Evolutionary conservation across 2,329 filamentous ascomycete genomes (phyloP), one percentile per base, ranked within the genome.

Genomic region (Colletotrichum coccodes): DNA sequence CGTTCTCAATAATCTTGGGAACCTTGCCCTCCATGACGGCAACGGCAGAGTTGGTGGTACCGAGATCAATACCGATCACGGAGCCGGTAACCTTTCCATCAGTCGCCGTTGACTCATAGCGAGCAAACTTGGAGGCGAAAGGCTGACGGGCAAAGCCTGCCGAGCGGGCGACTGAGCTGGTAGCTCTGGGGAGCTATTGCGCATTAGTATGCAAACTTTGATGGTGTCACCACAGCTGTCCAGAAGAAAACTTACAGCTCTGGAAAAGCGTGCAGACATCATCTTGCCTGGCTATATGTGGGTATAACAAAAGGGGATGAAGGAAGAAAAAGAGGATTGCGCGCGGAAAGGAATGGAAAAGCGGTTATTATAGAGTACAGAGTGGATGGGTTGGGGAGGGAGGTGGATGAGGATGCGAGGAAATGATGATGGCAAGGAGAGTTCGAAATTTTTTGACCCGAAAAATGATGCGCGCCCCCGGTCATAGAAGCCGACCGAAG

Each of bases 31-130:
- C 95, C 95, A 98, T 97, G 73, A 98, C 87, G 78, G 95, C 95
- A 71, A 98, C 95, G 65, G 95, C 95, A 70, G 95, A 98, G 90
- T 98, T 98, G 77, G 95, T 98, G 80, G 95, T 98, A 80, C 95
- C 95, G 79, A 98, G 86, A 89, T 98, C 95, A 81, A 98, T 98
- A 91, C 96, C 96, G 79, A 98, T 98, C 82, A 98, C 95, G 78
- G 93, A 86, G 79, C 96, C 96, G 86, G 95, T 94, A 71, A 98
- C 94, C 90, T 98, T 98, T 77, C 89, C 89, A 74, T 92, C 91
- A 44, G 75, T 75, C 58, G 79, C 76, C 75, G 93, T 92, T 46
- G 91, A 92, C 82, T 92, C 92, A 85, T 92, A 94, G 77, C 92
- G 88, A 79, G 91, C 90, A 80, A 95, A 94, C 77, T 90, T 89